Evolutionary conservation across 352 stramenopile genomes (phyloP).

Genomic region (Pilasporangium apinafurcum): DNA sequence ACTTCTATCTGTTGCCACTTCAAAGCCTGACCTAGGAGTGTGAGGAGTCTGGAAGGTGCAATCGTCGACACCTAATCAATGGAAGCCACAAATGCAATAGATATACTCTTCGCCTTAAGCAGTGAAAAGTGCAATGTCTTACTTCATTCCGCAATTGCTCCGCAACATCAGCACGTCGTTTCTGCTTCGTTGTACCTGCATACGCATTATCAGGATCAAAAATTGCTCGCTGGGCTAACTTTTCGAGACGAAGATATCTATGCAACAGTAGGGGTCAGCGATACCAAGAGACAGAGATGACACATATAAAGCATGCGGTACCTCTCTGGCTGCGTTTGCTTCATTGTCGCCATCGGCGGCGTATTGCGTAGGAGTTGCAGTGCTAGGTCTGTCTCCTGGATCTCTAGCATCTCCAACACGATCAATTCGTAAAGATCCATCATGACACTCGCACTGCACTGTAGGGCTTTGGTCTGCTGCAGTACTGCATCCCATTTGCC

Average conservation of each 20-base stretch:
- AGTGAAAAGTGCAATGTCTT: background rate
- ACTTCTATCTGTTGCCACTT: conserved; percentile 88
- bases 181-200: conserved; percentile 59
- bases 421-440: conserved; percentile 89
- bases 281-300: background rate
- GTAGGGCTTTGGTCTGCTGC: conserved; percentile 73
- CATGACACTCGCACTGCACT: conserved; percentile 63
- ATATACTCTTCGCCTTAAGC: background rate
- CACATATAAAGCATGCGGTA: conserved; percentile 10
- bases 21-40: conserved; percentile 83
- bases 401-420: conserved; percentile 83
- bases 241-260: conserved; percentile 69
- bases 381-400: conserved; percentile 75
- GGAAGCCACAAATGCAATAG: background rate
- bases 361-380: conserved; percentile 47
- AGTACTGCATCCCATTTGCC: conserved; percentile 89
- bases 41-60: conserved; percentile 83
- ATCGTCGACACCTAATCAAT: conserved; percentile 57
- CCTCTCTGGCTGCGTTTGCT: conserved; percentile 39
- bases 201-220: conserved; percentile 80
- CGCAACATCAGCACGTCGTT: conserved; percentile 72
- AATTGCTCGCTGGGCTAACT: conserved; percentile 46
- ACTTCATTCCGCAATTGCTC: conserved; percentile 70
- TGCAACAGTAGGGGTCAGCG: background rate
- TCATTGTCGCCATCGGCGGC: conserved; percentile 39